Base-by-base conservation (phyloP, 306 rosid species). In the Rosa multiflora region DNA sequence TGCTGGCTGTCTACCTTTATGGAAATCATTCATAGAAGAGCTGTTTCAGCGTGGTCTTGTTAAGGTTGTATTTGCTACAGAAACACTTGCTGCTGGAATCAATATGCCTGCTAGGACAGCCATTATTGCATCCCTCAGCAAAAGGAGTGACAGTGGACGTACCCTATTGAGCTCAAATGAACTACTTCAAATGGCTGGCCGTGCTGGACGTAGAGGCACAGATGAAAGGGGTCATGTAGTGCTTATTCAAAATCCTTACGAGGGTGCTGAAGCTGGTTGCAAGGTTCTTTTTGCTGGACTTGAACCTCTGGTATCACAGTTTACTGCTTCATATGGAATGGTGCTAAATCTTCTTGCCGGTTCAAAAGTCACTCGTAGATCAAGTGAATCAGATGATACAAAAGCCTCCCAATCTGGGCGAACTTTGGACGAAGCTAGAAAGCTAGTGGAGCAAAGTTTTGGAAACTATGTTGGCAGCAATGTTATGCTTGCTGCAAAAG, bases 161-260 rank as follows among this genome's bases (percentile, higher is more conserved):
- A 75, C 73, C 73, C 89, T 77, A 15, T 84, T 95, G 85, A 86
- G 85, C 81, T 76, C 99, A 80, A 95, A 95, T 62, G 99, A 95
- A 82, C 88, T 95, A 82, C 94, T 95, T 81, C 99, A 95, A 83
- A 95, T 95, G 99, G 99, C 99, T 56, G 99, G 97, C 77, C 99
- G 97, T 78, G 99, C 99, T 83, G 99, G 99, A 40, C 97, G 99
- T 73, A 88, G 99, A 82, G 98, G 99, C 83, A 95, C 78, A 83
- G 97, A 95, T 85, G 80, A 90, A 72, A 80, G 77, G 73, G 99
- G 98, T 81, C 96, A 92, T 81, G 99, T 91, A 52, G 97, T 95
- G 82, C 88, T 95, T 79, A 72, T 92, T 79, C 99, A 95, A 78
- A 88, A 90, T 73, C 94, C 98, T 67, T 83, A 84, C 49, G 97